Conservation (phyloP, 2,329 filamentous ascomycete species). For the Ophiostoma sp. region DNA sequence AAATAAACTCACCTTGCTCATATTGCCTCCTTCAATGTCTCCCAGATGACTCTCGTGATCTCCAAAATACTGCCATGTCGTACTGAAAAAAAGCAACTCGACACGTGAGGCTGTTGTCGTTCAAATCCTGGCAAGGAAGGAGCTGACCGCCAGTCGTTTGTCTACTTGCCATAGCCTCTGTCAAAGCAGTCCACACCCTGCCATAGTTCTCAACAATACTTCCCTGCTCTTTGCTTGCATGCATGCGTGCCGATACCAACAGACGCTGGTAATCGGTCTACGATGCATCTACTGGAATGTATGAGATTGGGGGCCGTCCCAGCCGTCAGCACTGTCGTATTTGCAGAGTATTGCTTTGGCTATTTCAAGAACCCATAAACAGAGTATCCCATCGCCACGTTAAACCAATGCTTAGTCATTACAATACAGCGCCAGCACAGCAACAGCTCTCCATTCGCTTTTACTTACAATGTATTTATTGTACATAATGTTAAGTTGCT, state of each 20-base stretch:
- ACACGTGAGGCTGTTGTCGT: neutral
- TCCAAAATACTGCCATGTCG: neutral
- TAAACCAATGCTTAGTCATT: neutral
- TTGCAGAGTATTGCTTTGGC: too few relatives aligned
- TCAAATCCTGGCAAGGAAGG: neutral
- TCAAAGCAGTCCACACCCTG: too few relatives aligned
- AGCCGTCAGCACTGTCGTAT: neutral
- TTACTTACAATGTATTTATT: too few relatives aligned
- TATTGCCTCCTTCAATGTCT: neutral
- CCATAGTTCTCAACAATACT: neutral
- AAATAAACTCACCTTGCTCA: neutral
- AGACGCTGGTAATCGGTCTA: neutral
- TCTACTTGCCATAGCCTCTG: neutral
- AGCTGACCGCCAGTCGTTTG: slow-evolving; percentile 1
- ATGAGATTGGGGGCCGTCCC: neutral
- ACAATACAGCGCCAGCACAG: neutral
- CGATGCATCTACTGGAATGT: neutral
- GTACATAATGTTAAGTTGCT: too few relatives aligned
- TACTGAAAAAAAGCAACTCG: neutral
- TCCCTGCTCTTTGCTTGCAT: neutral
- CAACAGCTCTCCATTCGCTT: neutral
- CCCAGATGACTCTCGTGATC: neutral
- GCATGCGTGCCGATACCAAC: neutral
- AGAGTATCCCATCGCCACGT: neutral
- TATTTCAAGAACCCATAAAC: too few relatives aligned